Base-by-base conservation (phyloP, 2,329 filamentous ascomycete genomes). In the Fonsecaea nubica region DNA sequence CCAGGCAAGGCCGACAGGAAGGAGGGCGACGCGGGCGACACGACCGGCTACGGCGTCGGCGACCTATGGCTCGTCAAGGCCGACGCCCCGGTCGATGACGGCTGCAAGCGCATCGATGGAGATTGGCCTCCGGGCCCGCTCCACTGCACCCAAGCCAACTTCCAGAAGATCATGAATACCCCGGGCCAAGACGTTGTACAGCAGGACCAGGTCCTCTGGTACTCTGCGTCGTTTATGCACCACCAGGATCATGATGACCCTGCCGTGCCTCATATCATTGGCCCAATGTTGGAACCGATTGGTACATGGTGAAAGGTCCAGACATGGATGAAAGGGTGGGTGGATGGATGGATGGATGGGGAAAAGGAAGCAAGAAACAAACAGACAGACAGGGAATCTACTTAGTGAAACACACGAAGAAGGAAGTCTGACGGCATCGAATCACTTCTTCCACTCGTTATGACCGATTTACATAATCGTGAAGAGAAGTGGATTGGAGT, bases 231-330 rank as follows among this genome's bases (percentile, higher is more conserved):
- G 12, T 42, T 13, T 15, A 42, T 42, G 38, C 38, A 42, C 15
- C 12, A 15, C 5, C 38, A 42, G 12, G 12, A 15, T 4, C 38
- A 42, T 13, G 38, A 42, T 6, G 13, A 42, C 12, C 10, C 38
- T 2, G 12, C 38, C 12, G 15, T 13, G 15, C 30, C 30, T 15
- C 38, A 42, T 15, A 6, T 6, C 12, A 12, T 42, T 3, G 38
- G 38, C 12, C 38, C 38, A n/a, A 15, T 15, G 38, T 42, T 42
- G 38, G 38, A 42, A 42, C 38, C 38, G 4, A 42, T 60, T 60
- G 65, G 62, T 33, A 62, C n/a, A 8, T 33, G 33, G 33, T 33
- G 12, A 57, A 32, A 32, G 30, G 4, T 32, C 30, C 30, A 6
- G 30, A 6, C 25, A 25, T 25, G 25, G 25, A 25, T 25, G 25